These are phyloP conservation scores for Melampsora larici-populina DNA, from an alignment of 1,284 basidiomycete genomes.

Conservation along the genomic window DNA sequence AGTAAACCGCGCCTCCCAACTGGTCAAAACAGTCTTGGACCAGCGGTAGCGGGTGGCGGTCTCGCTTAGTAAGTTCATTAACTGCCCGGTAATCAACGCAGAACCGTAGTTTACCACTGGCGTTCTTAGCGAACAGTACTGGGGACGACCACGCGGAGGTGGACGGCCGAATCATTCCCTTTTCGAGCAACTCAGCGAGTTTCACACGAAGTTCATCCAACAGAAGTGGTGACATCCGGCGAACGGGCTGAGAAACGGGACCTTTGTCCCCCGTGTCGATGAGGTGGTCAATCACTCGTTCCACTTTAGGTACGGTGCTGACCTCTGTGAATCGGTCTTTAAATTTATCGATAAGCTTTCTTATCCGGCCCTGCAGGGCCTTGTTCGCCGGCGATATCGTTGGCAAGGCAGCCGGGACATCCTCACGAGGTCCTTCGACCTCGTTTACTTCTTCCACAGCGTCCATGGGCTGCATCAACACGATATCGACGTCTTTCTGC, in stretches of 20 bases:
- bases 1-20: background rate
- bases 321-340: background rate
- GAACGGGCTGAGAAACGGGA: background rate
- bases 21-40: background rate
- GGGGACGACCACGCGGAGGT: background rate
- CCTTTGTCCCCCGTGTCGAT: background rate
- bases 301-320: background rate
- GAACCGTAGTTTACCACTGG: conserved; percentile 13
- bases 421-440: background rate
- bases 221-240: background rate
- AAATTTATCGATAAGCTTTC: background rate
- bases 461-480: background rate
- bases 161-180: background rate
- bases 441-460: background rate
- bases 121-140: background rate
- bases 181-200: background rate
- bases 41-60: background rate
- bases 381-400: background rate
- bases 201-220: background rate
- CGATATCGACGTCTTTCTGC: background rate
- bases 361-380: background rate
- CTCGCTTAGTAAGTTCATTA: too few relatives aligned
- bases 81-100: too few relatives aligned
- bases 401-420: background rate
- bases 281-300: background rate